A percentile compares a stretch with the other conserved stretches of the same genome.
Conservation (phyloP, 306 rosid genomes). For the Oemleria cerasiformis region DNA sequence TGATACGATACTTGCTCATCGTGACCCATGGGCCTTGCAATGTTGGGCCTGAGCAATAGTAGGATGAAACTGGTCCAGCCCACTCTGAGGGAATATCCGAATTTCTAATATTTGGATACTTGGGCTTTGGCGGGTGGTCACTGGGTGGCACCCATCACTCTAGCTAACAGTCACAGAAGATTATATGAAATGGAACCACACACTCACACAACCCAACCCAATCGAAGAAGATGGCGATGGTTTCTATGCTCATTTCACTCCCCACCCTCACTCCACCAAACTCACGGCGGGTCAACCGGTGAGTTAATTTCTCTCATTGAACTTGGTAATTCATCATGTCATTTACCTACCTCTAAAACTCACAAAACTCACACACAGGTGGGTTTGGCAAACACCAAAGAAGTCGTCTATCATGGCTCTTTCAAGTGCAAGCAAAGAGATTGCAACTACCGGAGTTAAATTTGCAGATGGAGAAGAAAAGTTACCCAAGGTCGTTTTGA, state of each 20-base stretch:
- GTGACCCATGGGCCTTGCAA: background rate
- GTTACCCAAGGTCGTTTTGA: slow-evolving; percentile 73
- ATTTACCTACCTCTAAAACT: background rate
- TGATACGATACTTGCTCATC: background rate
- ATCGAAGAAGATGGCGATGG: slow-evolving; percentile 42
- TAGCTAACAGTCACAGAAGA: background rate
- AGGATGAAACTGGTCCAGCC: background rate
- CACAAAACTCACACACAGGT: background rate
- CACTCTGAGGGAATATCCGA: background rate
- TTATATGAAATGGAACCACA: background rate
- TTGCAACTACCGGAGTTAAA: slow-evolving; percentile 45
- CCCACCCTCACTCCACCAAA: slow-evolving; percentile 40
- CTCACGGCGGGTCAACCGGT: slow-evolving; percentile 49
- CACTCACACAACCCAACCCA: background rate
- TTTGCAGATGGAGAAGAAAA: slow-evolving; percentile 82
- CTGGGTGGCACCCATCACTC: background rate
- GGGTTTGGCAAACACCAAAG: background rate
- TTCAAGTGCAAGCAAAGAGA: slow-evolving; percentile 54
- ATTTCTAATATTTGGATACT: background rate
- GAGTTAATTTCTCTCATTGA: slow-evolving; percentile 9
- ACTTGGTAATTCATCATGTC: background rate
- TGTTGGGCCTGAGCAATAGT: background rate
- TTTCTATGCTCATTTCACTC: slow-evolving; percentile 46
- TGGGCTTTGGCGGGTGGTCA: slow-evolving; percentile 7
- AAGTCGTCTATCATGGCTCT: slow-evolving; percentile 49